phyloP scores from a whole-genome alignment of 768 basidiomycete genomes.

The Neoboletus subvelutipes region DNA sequence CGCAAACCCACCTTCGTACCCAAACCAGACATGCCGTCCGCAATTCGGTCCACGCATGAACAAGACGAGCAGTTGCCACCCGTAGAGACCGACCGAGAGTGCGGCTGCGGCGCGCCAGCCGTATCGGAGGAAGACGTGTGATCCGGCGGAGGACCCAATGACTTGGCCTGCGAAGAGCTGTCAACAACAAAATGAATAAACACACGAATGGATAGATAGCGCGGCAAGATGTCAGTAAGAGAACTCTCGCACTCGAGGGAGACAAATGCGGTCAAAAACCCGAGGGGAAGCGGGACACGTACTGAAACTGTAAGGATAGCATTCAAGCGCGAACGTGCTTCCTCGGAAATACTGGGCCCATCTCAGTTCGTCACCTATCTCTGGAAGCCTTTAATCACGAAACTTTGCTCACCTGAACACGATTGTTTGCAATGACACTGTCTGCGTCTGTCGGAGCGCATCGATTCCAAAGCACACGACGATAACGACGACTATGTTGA shows the following conservation, averaged over 20 bases:
- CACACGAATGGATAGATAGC: not conserved
- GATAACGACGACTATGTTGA: slow-evolving; percentile 39
- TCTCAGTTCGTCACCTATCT: not conserved
- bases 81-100: slow-evolving; percentile 36
- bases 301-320: slow-evolving; percentile 30
- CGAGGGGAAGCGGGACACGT: slow-evolving; percentile 1
- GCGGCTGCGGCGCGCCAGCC: slow-evolving; percentile 39
- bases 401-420: slow-evolving; percentile 23
- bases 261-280: not conserved
- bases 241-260: not conserved
- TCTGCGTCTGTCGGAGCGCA: slow-evolving; percentile 39
- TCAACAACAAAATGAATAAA: not conserved
- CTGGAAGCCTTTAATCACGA: not conserved
- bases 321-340: slow-evolving; percentile 31
- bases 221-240: not conserved
- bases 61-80: slow-evolving; percentile 35
- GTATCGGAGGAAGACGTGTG: slow-evolving; percentile 39
- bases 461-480: slow-evolving; percentile 44
- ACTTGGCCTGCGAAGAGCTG: slow-evolving; percentile 40
- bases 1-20: slow-evolving; percentile 56
- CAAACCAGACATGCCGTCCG: slow-evolving; percentile 49
- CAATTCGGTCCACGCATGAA: slow-evolving; percentile 39
- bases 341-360: slow-evolving; percentile 28
- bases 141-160: slow-evolving; percentile 42
- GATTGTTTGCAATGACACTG: slow-evolving; percentile 34